Evolutionary conservation across 129 eudicot species (phyloP).

Genomic region (Pulicaria dysenterica): DNA sequence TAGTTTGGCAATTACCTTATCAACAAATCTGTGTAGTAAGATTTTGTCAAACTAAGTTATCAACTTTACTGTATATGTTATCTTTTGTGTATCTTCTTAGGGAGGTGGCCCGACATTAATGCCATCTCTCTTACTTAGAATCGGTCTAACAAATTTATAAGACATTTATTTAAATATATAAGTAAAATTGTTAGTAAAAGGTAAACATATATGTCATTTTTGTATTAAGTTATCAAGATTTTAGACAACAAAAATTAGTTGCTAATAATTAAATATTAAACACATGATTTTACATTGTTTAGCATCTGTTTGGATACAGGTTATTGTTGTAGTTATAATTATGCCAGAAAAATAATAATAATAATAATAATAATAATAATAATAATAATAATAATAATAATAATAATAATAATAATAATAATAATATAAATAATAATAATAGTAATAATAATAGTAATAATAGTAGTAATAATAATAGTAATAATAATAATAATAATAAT

Average conservation of each 20-base stretch:
- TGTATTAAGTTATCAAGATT: background rate
- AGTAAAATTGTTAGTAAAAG: background rate
- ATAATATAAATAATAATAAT: no score
- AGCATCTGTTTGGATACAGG: no score
- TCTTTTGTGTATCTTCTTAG: slow-evolving; percentile 33
- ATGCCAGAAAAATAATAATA: no score
- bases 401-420: no score
- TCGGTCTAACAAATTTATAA: slow-evolving; percentile 14
- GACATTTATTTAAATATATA: background rate
- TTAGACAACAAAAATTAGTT: background rate
- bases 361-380: no score
- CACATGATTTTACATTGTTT: no score
- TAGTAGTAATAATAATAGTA: no score
- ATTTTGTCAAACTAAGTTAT: slow-evolving; percentile 9
- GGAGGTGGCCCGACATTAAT: slow-evolving; percentile 27
- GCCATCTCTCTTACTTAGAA: slow-evolving; percentile 19
- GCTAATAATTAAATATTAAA: no score
- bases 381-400: no score
- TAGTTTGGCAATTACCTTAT: slow-evolving; percentile 1
- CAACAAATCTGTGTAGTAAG: slow-evolving; percentile 6
- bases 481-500: no score
- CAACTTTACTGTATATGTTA: slow-evolving; percentile 25
- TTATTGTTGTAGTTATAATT: no score
- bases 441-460: no score
- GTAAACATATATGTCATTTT: slow-evolving; percentile 6